Evolutionary conservation across 371 early-diverging fungal species (phyloP).

Genomic region (Rhizopus stolonifer): DNA sequence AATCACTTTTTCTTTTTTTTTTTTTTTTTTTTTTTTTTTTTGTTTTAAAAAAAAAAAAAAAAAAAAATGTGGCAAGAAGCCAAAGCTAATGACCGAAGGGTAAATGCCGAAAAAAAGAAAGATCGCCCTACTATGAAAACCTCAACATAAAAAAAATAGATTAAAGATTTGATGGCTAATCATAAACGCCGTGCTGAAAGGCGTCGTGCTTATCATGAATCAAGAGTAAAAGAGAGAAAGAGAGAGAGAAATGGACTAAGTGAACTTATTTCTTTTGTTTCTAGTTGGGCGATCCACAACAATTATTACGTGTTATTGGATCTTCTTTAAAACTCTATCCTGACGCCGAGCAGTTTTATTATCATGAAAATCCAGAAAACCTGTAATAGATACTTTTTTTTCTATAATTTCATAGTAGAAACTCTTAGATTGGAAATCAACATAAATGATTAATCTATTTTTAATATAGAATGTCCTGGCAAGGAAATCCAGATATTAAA

Average conservation of each 20-base stretch:
- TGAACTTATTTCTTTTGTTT: no score
- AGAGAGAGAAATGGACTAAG: no score
- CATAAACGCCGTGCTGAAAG: conserved; percentile 59
- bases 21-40: no score
- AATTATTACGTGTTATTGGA: conserved; percentile 57
- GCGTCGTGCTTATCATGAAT: conserved; percentile 59
- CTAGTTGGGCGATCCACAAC: conserved; percentile 61
- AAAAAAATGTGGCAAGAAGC: conserved; percentile 46
- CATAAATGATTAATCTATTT: not conserved
- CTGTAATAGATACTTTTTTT: conserved; percentile 31
- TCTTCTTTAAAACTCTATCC: conserved; percentile 49
- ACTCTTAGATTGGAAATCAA: not conserved
- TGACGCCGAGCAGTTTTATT: conserved; percentile 54
- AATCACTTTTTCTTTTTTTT: not conserved
- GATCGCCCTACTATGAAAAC: not conserved
- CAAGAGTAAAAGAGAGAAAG: no score
- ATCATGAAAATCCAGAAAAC: conserved; percentile 51
- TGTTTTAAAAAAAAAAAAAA: no score
- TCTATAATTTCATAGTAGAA: not conserved
- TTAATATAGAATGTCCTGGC: conserved; percentile 49
- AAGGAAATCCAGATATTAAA: conserved; percentile 45
- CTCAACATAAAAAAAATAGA: conserved; percentile 23
- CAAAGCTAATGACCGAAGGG: conserved; percentile 48
- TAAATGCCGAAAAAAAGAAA: conserved; percentile 5
- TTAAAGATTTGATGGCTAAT: conserved; percentile 55